Conservation (phyloP, 805 yeast species). For the Kuraishia hungarica region DNA sequence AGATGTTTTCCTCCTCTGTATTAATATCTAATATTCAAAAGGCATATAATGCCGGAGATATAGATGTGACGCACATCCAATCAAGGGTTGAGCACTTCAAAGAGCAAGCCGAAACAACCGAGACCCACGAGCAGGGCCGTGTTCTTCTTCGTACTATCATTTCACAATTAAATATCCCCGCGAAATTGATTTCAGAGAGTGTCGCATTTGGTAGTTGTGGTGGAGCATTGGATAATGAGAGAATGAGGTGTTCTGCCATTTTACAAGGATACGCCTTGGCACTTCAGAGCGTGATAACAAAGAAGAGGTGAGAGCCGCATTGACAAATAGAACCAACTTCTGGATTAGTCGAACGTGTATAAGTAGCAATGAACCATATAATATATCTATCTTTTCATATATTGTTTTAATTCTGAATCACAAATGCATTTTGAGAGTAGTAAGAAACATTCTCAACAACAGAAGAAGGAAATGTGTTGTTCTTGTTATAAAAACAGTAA, state of each 20-base stretch:
- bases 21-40: background rate
- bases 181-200: background rate
- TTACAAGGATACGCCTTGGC: background rate
- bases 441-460: background rate
- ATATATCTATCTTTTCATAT: background rate
- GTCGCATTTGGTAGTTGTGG: background rate
- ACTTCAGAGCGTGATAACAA: background rate
- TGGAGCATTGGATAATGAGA: background rate
- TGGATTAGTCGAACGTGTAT: too few species aligned
- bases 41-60: background rate
- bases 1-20: background rate
- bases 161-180: background rate
- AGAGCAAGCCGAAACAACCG: background rate
- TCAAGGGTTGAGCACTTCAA: background rate
- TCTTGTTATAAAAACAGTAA: background rate
- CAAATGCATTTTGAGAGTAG: background rate
- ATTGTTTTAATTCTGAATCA: background rate
- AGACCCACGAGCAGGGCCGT: background rate
- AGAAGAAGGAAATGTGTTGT: background rate
- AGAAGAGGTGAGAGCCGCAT: background rate
- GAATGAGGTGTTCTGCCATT: background rate
- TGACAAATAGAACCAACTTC: too few species aligned
- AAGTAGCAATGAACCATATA: too few species aligned
- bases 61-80: background rate
- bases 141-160: background rate